Evolutionary conservation across 2,329 filamentous ascomycete species (phyloP).

Genomic region (Eutypella sp.): DNA sequence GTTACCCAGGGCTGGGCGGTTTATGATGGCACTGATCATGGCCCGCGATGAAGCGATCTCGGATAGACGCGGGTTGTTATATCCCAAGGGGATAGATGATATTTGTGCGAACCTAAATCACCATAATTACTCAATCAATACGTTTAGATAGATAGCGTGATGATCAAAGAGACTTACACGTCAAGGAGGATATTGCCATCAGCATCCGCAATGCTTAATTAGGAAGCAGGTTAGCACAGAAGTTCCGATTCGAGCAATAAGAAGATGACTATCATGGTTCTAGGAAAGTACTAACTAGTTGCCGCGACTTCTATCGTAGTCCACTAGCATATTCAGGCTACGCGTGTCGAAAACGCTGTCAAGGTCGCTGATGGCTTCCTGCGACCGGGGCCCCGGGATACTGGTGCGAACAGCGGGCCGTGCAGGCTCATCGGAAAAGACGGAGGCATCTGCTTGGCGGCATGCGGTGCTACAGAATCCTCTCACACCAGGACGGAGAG

Average conservation of each 20-base stretch:
- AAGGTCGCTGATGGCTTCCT: constrained; percentile 64
- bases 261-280: background rate
- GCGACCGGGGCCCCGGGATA: constrained; percentile 73
- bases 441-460: background rate
- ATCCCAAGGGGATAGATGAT: constrained; percentile 85
- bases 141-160: background rate
- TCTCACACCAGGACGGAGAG: background rate
- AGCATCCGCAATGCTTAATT: constrained; percentile 56
- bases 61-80: constrained; percentile 78
- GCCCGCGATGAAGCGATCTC: constrained; percentile 68
- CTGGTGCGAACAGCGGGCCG: background rate
- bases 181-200: constrained; percentile 69
- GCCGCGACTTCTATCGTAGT: constrained; percentile 69
- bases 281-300: constrained; percentile 55
- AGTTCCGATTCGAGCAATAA: background rate
- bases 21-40: constrained; percentile 77
- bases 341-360: constrained; percentile 79
- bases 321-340: constrained; percentile 75
- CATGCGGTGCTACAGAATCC: background rate
- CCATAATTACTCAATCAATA: background rate
- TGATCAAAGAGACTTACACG: constrained; percentile 44
- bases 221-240: background rate
- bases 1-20: constrained; percentile 84
- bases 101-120: constrained; percentile 73
- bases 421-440: background rate